These are phyloP conservation scores for Yamadazyma spencermartinsiae DNA, from an alignment of 1,139 yeast genomes.

Conservation along the genomic window DNA sequence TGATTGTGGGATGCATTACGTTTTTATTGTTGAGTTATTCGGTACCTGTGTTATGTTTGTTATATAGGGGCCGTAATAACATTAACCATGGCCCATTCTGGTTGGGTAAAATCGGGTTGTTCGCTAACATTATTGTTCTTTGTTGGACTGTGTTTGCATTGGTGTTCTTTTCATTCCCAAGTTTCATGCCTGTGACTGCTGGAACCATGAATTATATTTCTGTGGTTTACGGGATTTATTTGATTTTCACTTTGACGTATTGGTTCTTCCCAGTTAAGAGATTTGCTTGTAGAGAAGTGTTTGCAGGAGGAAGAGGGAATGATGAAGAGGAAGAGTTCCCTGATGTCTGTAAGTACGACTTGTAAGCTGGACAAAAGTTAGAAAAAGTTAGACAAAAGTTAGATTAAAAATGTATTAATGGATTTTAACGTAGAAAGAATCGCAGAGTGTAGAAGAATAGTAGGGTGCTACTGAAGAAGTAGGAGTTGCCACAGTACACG, in stretches of 20 bases:
- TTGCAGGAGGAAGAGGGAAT: constrained; percentile 47
- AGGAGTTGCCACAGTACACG: too few relatives aligned
- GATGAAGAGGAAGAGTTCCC: constrained; percentile 49
- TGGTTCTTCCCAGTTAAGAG: constrained; percentile 42
- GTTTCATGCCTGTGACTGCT: constrained; percentile 45
- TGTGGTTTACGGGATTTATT: constrained; percentile 39
- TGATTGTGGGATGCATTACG: constrained; percentile 38
- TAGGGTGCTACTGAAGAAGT: too few relatives aligned
- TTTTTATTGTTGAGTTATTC: constrained; percentile 36
- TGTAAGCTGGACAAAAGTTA: constrained; percentile 12
- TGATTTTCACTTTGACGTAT: constrained; percentile 31
- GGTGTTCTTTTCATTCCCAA: constrained; percentile 45
- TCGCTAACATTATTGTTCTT: constrained; percentile 14
- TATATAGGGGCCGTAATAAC: constrained; percentile 37
- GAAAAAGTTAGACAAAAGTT: background rate
- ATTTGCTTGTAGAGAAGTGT: constrained; percentile 39
- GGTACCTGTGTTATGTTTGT: constrained; percentile 33
- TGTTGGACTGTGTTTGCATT: constrained; percentile 43
- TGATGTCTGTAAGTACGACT: constrained; percentile 37
- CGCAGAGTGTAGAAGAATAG: too few relatives aligned
- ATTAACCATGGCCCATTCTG: constrained; percentile 49
- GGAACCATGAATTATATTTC: constrained; percentile 48
- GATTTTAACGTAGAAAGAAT: background rate
- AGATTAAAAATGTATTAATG: too few relatives aligned
- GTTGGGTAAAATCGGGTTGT: constrained; percentile 36